These are phyloP conservation scores for Ramalina peruviana DNA, from an alignment of 495 filamentous ascomycete species.

Conservation along the genomic window DNA sequence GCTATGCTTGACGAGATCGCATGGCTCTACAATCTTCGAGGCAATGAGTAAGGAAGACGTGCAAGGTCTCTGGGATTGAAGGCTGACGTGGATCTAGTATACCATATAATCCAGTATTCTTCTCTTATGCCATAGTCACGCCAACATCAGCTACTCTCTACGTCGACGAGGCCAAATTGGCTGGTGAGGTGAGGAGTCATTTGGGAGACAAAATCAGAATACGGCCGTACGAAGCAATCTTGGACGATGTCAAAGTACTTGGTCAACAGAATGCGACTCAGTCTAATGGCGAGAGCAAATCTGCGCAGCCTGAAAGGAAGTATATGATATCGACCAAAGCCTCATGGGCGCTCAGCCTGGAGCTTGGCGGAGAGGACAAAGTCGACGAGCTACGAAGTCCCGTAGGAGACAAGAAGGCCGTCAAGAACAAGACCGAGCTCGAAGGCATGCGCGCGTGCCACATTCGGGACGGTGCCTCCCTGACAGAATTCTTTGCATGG, in stretches of 20 bases:
- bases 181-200: slow-evolving; percentile 50
- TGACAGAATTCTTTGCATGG: slow-evolving; percentile 94
- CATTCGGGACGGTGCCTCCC: slow-evolving; percentile 82
- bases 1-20: slow-evolving; percentile 93
- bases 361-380: slow-evolving; percentile 74
- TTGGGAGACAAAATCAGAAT: slow-evolving; percentile 59
- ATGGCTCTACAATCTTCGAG: slow-evolving; percentile 94
- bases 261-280: slow-evolving; percentile 16
- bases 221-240: slow-evolving; percentile 75
- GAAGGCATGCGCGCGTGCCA: slow-evolving; percentile 92
- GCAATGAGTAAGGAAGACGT: slow-evolving; percentile 51
- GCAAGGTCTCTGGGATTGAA: not conserved
- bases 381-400: slow-evolving; percentile 82
- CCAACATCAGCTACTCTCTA: slow-evolving; percentile 72
- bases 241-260: slow-evolving; percentile 57
- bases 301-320: slow-evolving; percentile 38
- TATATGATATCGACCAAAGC: slow-evolving; percentile 79
- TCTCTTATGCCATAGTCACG: slow-evolving; percentile 88
- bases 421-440: slow-evolving; percentile 87
- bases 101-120: slow-evolving; percentile 97
- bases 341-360: slow-evolving; percentile 85
- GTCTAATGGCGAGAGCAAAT: slow-evolving; percentile 24
- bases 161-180: slow-evolving; percentile 67
- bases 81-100: slow-evolving; percentile 43
- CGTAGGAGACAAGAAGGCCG: slow-evolving; percentile 86